These are phyloP conservation scores for Arachis stenosperma DNA, from an alignment of 306 rosid genomes.

Conservation along the genomic window DNA sequence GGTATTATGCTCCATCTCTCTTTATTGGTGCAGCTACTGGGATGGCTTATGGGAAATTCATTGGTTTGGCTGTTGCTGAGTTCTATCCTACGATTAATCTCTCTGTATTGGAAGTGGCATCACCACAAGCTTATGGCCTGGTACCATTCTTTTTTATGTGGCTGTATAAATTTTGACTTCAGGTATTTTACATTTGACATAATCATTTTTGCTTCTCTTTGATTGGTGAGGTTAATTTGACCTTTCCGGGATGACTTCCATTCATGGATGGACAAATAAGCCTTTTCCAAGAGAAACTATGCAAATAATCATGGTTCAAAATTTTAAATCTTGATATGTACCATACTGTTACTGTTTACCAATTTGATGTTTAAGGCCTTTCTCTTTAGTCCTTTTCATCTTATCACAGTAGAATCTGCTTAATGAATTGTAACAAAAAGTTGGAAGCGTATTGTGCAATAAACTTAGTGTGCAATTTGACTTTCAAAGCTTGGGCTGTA, in stretches of 20 bases:
- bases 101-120: conserved; percentile 86
- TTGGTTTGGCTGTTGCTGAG: conserved; percentile 64
- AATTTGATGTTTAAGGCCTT: conserved; percentile 7
- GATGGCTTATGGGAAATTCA: conserved; percentile 87
- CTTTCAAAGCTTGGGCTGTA: neutral
- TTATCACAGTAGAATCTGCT: conserved; percentile 21
- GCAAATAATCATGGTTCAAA: neutral
- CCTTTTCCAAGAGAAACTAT: conserved; percentile 24
- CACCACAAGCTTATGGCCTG: conserved; percentile 98
- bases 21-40: conserved; percentile 96
- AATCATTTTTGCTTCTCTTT: conserved; percentile 23
- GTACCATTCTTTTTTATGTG: conserved; percentile 51
- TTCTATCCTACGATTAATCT: conserved; percentile 58
- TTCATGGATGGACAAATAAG: conserved; percentile 30
- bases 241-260: conserved; percentile 30
- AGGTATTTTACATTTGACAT: conserved; percentile 31
- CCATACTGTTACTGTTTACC: conserved; percentile 4
- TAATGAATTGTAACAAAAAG: neutral
- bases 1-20: conserved; percentile 94
- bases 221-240: conserved; percentile 17
- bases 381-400: conserved; percentile 15
- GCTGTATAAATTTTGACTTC: conserved; percentile 24
- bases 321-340: conserved; percentile 3
- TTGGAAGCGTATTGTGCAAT: neutral
- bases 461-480: conserved; percentile 18